phyloP scores from a whole-genome alignment of 305 asterid genomes.

The Rubia balearica region DNA sequence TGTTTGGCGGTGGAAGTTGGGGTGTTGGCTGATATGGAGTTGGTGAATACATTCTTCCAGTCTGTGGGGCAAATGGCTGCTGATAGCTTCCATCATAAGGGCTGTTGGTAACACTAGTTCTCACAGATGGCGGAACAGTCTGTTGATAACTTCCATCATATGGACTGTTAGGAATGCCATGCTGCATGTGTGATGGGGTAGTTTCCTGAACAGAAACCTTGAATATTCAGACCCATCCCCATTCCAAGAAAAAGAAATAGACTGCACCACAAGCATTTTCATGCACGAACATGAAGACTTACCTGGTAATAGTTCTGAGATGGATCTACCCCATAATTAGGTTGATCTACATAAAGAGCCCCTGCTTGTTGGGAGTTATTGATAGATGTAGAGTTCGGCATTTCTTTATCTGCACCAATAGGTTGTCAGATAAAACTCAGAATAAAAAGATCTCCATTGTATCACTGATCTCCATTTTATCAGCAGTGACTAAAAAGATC shows the following conservation, averaged over 20 bases:
- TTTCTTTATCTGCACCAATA: constrained; percentile 47
- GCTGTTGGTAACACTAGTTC: constrained; percentile 23
- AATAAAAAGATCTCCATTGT: neutral
- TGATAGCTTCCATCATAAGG: constrained; percentile 63
- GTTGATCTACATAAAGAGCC: constrained; percentile 47
- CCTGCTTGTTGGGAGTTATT: constrained; percentile 47
- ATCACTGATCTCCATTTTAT: neutral
- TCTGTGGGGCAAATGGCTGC: constrained; percentile 37
- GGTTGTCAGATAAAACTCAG: constrained; percentile 5
- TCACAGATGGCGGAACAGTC: constrained; percentile 25
- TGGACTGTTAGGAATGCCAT: constrained; percentile 41
- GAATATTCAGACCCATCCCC: constrained; percentile 7
- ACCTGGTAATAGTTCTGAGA: constrained; percentile 71
- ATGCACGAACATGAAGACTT: constrained; percentile 16
- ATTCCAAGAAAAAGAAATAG: neutral
- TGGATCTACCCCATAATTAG: constrained; percentile 46
- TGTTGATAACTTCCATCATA: constrained; percentile 69
- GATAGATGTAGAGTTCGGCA: constrained; percentile 39
- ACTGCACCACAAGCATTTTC: neutral
- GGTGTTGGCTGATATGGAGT: constrained; percentile 48
- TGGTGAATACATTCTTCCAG: constrained; percentile 38
- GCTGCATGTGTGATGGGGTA: constrained; percentile 38
- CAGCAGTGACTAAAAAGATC: neutral
- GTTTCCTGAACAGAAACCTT: constrained; percentile 41
- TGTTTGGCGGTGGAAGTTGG: constrained; percentile 53